These are phyloP conservation scores for Lentinula novae-zelandiae DNA, from an alignment of 1,284 basidiomycete species.

Conservation along the genomic window DNA sequence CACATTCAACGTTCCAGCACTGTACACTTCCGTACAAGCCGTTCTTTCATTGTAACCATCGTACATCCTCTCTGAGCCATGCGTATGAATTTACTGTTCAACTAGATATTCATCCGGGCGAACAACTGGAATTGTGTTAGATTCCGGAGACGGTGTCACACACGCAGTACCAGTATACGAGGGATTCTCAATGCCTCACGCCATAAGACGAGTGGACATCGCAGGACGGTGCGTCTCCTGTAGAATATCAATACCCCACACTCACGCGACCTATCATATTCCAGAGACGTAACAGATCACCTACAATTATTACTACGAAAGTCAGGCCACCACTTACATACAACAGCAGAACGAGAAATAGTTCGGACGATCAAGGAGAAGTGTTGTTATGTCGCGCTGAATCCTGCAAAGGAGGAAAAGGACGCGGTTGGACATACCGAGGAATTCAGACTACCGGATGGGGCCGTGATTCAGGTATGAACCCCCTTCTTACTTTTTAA, in stretches of 20 bases:
- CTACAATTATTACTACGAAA: conserved; percentile 93
- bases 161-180: conserved; percentile 99
- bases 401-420: conserved; percentile 94
- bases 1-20: conserved; percentile 97
- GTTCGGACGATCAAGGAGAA: conserved; percentile 99
- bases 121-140: conserved; percentile 97
- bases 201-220: conserved; percentile 93
- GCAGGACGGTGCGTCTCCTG: conserved; percentile 73
- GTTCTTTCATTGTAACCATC: conserved; percentile 84
- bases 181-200: conserved; percentile 99
- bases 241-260: background rate
- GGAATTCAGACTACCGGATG: conserved; percentile 94
- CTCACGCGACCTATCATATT: conserved; percentile 12
- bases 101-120: conserved; percentile 96
- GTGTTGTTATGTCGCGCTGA: conserved; percentile 91
- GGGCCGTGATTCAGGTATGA: conserved; percentile 83
- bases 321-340: conserved; percentile 92
- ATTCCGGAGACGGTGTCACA: conserved; percentile 98
- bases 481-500: background rate
- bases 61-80: conserved; percentile 1
- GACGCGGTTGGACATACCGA: conserved; percentile 76
- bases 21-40: conserved; percentile 97
- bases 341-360: conserved; percentile 96
- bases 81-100: conserved; percentile 15
- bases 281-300: conserved; percentile 94